These are phyloP conservation scores for Xylaria sp. DNA, from an alignment of 2,329 filamentous ascomycete genomes.

Conservation along the genomic window DNA sequence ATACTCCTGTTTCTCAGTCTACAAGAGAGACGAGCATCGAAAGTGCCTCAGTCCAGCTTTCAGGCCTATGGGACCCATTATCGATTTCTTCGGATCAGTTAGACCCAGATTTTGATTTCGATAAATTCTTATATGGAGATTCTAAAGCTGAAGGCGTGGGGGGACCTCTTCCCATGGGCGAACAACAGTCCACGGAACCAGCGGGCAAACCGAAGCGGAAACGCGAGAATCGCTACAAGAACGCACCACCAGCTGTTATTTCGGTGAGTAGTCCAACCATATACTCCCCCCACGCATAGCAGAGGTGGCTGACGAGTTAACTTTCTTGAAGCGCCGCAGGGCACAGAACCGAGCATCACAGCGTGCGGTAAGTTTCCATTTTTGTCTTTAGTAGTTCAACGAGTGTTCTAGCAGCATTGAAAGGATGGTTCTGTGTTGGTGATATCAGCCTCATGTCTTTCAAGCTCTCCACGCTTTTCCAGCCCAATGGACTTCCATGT, in stretches of 20 bases:
- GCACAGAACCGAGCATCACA: conserved; percentile 71
- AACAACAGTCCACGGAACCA: conserved; percentile 3
- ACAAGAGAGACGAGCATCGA: too few species aligned
- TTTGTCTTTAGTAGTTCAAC: too few species aligned
- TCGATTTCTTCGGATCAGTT: too few species aligned
- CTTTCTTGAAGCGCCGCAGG: conserved; percentile 60
- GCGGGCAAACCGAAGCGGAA: conserved; percentile 58
- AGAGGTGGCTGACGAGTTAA: conserved; percentile 26
- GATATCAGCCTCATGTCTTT: not conserved
- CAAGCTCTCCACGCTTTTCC: not conserved
- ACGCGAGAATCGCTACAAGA: conserved; percentile 64
- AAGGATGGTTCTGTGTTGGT: not conserved
- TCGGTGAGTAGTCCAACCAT: conserved; percentile 53
- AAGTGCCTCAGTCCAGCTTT: too few species aligned
- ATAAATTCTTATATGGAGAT: too few species aligned
- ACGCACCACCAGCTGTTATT: conserved; percentile 61
- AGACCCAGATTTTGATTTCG: too few species aligned
- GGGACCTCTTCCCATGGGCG: too few species aligned
- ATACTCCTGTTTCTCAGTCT: too few species aligned
- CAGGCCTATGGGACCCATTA: too few species aligned
- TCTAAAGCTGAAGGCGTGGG: too few species aligned
- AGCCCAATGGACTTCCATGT: not conserved
- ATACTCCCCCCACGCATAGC: not conserved
- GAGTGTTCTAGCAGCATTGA: not conserved
- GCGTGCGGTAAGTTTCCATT: conserved; percentile 53